A percentile compares a stretch with the other conserved stretches of the same genome.
These are phyloP conservation scores for Pseudogymnoascus sp. DNA, from an alignment of 2,329 filamentous ascomycete genomes.

Conservation along the genomic window DNA sequence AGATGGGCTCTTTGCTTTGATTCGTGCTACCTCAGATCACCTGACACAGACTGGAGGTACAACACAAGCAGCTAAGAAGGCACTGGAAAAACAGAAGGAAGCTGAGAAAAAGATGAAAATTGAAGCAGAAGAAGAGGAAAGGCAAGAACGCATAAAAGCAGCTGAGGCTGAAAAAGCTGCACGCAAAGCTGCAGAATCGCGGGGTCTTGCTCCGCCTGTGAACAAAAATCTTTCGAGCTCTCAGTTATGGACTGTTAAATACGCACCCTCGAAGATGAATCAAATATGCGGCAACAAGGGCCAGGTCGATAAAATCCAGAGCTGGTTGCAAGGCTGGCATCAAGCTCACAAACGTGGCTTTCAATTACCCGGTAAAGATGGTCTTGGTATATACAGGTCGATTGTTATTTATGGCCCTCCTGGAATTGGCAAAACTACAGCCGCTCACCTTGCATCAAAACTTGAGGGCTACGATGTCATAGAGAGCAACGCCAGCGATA, in stretches of 20 bases:
- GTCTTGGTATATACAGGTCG: slow-evolving; percentile 74
- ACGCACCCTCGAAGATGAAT: slow-evolving; percentile 74
- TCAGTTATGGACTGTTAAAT: slow-evolving; percentile 88
- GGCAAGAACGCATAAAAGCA: slow-evolving; percentile 60
- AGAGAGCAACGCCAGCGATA: slow-evolving; percentile 93
- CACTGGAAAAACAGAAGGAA: slow-evolving; percentile 73
- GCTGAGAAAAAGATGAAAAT: slow-evolving; percentile 77
- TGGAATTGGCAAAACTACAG: slow-evolving; percentile 95
- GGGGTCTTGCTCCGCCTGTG: slow-evolving; percentile 32
- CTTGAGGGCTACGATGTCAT: slow-evolving; percentile 89
- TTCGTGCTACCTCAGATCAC: slow-evolving; percentile 44
- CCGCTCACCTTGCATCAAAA: slow-evolving; percentile 88
- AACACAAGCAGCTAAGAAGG: slow-evolving; percentile 79
- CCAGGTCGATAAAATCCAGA: slow-evolving; percentile 80
- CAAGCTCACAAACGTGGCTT: slow-evolving; percentile 75
- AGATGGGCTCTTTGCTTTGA: slow-evolving; percentile 81
- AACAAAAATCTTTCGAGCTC: slow-evolving; percentile 39
- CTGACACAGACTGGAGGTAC: slow-evolving; percentile 82
- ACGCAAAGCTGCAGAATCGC: slow-evolving; percentile 29
- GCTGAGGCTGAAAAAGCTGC: slow-evolving; percentile 46
- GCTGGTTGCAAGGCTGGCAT: slow-evolving; percentile 77
- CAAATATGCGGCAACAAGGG: slow-evolving; percentile 95
- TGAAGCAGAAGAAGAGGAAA: slow-evolving; percentile 79
- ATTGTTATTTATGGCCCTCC: slow-evolving; percentile 93
- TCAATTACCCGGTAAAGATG: slow-evolving; percentile 74